phyloP scores from a whole-genome alignment of 2,329 filamentous ascomycete genomes.

The Ceratocystis smalleyi region DNA sequence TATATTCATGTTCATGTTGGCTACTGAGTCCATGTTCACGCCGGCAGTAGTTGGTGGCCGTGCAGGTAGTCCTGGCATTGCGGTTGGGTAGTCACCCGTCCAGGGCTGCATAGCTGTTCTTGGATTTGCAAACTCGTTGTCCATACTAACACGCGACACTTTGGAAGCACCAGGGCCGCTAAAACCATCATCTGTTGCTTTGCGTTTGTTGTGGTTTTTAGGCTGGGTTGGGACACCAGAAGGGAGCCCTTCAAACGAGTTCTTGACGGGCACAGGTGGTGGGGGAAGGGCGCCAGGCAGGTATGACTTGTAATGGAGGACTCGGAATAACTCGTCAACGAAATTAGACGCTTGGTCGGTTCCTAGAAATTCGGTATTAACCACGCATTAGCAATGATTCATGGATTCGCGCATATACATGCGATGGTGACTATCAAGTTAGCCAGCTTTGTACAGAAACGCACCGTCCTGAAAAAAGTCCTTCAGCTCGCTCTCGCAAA shows the following conservation, averaged over 20 bases:
- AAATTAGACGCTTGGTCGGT: slow-evolving; percentile 7
- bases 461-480: slow-evolving; percentile 57
- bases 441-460: background rate
- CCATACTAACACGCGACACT: background rate
- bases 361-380: background rate
- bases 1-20: slow-evolving; percentile 8
- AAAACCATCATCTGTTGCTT: slow-evolving; percentile 7
- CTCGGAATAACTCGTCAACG: slow-evolving; percentile 45
- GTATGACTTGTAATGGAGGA: slow-evolving; percentile 41
- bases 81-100: background rate
- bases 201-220: slow-evolving; percentile 4
- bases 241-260: background rate
- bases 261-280: slow-evolving; percentile 16
- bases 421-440: slow-evolving; percentile 27
- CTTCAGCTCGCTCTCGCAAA: slow-evolving; percentile 55
- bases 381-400: slow-evolving; percentile 13
- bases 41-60: background rate
- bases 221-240: slow-evolving; percentile 9
- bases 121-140: slow-evolving; percentile 4
- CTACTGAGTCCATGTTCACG: background rate
- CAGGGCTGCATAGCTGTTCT: slow-evolving; percentile 4
- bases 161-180: slow-evolving; percentile 1
- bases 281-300: slow-evolving; percentile 32
- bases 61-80: background rate
- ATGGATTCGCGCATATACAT: background rate